Evolutionary conservation across 495 filamentous ascomycete genomes (phyloP), one percentile per base, ranked within the genome.

Genomic region (Parmelia sp.): DNA sequence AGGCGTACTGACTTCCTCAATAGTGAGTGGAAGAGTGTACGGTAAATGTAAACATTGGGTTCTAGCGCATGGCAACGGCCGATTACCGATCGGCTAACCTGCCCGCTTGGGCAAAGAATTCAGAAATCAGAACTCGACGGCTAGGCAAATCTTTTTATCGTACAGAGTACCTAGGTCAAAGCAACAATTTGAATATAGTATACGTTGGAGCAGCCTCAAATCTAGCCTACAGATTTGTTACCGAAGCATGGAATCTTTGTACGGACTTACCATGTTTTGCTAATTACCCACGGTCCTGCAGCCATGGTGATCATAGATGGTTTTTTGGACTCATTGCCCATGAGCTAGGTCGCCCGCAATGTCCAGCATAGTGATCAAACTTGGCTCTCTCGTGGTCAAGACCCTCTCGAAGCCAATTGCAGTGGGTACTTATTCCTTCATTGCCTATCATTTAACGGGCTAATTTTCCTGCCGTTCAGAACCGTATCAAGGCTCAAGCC

Each of bases 401-500:
- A 90, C 88, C 1, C 73, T 89, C 17, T 88, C 88, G 21, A 90
- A 90, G 69, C 88, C 88, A 3, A 83, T 90, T 65, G 88, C 85
- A 59, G 88, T 90, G 78, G 60, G 84, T 72, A 35, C 31, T 19
- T 57, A 39, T 45, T 49, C 39, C 71, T 78, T 6, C 77, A 78
- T 70, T 79, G 80, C 68, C 73, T 21, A 3, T 33, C 29, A 19
- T 78, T 67, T 77, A 31, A 27, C 25, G 25, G 35, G 74, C 84
- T 73, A 70, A 75, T 79, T 61, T n/a, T 75, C 66, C 51, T 11
- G 25, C 33, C 33, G 21, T 27, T 17, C 74, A 98, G 94, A 96
- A 91, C 73, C 86, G 84, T 73, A 96, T 99, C 77, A 97, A 96
- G 76, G 82, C 80, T 31, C 92, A 97, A 81, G 95, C 94, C 21